Percentiles rank a stretch among this genome's conserved stretches.
phyloP scores from a whole-genome alignment of 768 basidiomycete species.

The Lactifluus volemus region DNA sequence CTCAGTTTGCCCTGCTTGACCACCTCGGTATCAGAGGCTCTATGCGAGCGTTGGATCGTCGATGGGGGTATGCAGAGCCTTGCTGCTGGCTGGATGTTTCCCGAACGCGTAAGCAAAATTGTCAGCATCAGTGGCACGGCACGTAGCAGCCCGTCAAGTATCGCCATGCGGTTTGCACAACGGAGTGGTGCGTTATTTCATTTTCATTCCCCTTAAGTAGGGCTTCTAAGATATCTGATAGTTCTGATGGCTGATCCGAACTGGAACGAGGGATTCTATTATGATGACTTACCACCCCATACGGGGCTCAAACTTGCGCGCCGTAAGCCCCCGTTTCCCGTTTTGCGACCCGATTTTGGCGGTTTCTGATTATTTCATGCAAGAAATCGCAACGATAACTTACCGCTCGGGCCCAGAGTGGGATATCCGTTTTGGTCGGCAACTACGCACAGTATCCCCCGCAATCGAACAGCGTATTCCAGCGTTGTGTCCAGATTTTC shows the following conservation, averaged over 20 bases:
- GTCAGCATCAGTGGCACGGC: slow-evolving; percentile 95
- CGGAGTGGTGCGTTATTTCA: slow-evolving; percentile 64
- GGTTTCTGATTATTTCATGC: not conserved
- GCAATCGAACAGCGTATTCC: slow-evolving; percentile 35
- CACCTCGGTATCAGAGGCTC: slow-evolving; percentile 69
- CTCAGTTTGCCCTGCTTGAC: slow-evolving; percentile 83
- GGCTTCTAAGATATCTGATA: slow-evolving; percentile 25
- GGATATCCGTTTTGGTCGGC: slow-evolving; percentile 94
- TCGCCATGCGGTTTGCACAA: slow-evolving; percentile 96
- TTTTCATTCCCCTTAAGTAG: not conserved
- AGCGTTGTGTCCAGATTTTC: slow-evolving; percentile 90
- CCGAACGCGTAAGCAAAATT: slow-evolving; percentile 80
- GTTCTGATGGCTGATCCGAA: slow-evolving; percentile 99
- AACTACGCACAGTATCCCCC: slow-evolving; percentile 38
- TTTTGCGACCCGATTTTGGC: not conserved
- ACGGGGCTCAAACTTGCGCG: slow-evolving; percentile 98
- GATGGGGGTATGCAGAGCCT: slow-evolving; percentile 99
- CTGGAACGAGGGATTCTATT: slow-evolving; percentile 99
- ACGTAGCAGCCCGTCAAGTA: slow-evolving; percentile 80
- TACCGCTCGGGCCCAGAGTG: slow-evolving; percentile 99
- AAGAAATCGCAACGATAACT: slow-evolving; percentile 98
- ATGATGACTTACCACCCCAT: slow-evolving; percentile 90
- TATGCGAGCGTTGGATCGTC: slow-evolving; percentile 92
- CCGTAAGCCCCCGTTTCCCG: slow-evolving; percentile 42
- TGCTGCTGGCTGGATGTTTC: slow-evolving; percentile 88